Evolutionary conservation across 108 stramenopile genomes (phyloP), one percentile per base, ranked within the genome.

Genomic region (Fragilariopsis cylindrus): DNA sequence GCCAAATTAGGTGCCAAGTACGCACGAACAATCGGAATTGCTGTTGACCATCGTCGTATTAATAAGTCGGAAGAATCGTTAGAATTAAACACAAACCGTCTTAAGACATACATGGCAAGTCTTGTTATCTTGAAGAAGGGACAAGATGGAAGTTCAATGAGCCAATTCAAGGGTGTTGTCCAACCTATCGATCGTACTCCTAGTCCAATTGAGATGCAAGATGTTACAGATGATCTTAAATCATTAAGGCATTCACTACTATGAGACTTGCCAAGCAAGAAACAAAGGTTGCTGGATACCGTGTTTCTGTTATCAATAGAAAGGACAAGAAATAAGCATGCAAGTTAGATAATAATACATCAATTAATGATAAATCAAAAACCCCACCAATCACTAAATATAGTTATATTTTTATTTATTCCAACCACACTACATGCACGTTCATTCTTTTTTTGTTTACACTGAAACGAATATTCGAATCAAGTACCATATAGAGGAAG

Each of bases 11-110:
- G 76, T 70, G 84, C 92, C 74, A 83, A 84, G 65, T 85, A 91
- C 60, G 99, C 99, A 19, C 85, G 77, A 70, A 96, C 97, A 50
- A 85, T 99, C 63, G 99, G 99, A 65, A 98, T 99, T 77, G 91
- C 97, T 72, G 97, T 99, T 21, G 99, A 99, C 81, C 76, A 83
- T 80, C 95, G 99, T 63, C 91, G 99, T 41, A 84, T 82, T 78
- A 98, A 97, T 96, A 86, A 85, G 71, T 87, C 82, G 66, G 79
- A 90, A 43, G 96, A 98, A 75, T 84, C 89, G 41, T 76, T 98
- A 15, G 74, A 85, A 43, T 66, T 77, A 43, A 99, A 99, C 84
- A 96, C 97, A 52, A 89, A 92, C 46, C 96, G 99, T 65, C 95
- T 99, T 73, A 87, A 94, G 78, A 95, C 91, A 68, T 99, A 99